Base-by-base conservation (phyloP, 257 asterid genomes). In the Solanum lycopersicoides region DNA sequence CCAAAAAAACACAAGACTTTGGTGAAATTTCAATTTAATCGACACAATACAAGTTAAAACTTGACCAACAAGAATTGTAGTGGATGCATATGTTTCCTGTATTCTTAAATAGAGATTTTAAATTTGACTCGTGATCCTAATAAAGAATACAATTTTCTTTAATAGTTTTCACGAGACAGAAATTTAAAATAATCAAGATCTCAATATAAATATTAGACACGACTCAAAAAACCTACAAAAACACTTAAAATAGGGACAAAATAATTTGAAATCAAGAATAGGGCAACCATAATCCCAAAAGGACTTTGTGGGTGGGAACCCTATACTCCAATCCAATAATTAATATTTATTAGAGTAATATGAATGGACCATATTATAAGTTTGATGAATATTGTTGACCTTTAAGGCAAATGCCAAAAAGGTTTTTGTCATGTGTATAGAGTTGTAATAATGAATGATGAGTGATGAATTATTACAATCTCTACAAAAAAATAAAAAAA, bases 381-480 rank as follows among this genome's bases (percentile, higher is more conserved):
- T 82, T 88, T 56, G 34, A 84, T 90, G 80, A 87, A 74, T 84
- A 37, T 74, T 74, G 89, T 80, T 87, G 92, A 90, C 89, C 86
- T 69, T 30, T 88, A 59, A 30, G 56, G 91, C 88, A 75, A 91
- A 87, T 88, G 88, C 79, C 91, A 89, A 89, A 87, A 85, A 74
- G 75, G 77, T 77, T 63, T 56, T 45, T 50, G 89, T 34, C 83
- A 63, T 86, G 88, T 87, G 90, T 84, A 65, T 47, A 45, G 90
- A 87, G 88, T 69, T 71, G 74, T 47, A 69, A 87, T 88, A 76
- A 87, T 90, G 89, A 88, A 82, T 1, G 68, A 87, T 63, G 82
- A 88, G 86, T 35, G 76, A 83, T 83, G 77, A 83, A 84, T 66
- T 66, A 66, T 84, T 84, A 84, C 85, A 32, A 16, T 72, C 41